These are phyloP conservation scores for Geosmithia putterillii DNA, from an alignment of 2,329 filamentous ascomycete species.

Conservation along the genomic window DNA sequence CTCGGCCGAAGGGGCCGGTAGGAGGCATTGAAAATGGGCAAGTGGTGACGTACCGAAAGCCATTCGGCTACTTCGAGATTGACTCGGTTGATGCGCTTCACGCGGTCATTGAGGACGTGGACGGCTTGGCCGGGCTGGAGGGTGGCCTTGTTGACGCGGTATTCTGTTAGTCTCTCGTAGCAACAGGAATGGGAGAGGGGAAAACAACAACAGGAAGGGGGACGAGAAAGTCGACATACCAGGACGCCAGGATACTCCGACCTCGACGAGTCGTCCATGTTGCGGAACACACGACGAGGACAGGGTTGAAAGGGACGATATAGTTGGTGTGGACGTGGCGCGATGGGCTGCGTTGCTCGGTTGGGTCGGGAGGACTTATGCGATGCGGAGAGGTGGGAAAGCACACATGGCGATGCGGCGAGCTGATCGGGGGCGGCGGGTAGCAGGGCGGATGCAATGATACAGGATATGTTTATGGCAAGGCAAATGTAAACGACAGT, in stretches of 20 bases:
- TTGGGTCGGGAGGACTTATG: neutral
- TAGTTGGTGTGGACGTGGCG: neutral
- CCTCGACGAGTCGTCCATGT: conserved; percentile 67
- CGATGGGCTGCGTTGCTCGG: neutral
- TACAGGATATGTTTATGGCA: neutral
- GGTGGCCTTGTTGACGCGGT: conserved; percentile 44
- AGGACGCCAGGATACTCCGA: conserved; percentile 90
- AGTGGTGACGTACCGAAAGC: conserved; percentile 86
- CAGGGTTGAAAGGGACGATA: neutral
- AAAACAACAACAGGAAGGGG: neutral
- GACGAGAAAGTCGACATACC: conserved; percentile 50
- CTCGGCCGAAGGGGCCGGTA: neutral
- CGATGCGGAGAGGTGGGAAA: neutral
- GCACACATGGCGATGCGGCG: conserved; percentile 4
- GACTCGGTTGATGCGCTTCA: conserved; percentile 74
- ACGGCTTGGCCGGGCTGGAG: conserved; percentile 77
- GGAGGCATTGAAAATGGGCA: neutral
- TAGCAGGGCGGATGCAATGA: neutral
- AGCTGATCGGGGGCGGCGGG: neutral
- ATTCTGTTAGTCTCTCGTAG: neutral
- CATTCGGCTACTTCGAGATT: conserved; percentile 92
- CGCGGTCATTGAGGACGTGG: conserved; percentile 69
- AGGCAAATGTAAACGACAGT: neutral
- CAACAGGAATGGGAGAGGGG: neutral
- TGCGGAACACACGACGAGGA: neutral